These are phyloP conservation scores for Talaromyces sp. DNA, from an alignment of 2,329 filamentous ascomycete genomes.

Conservation along the genomic window DNA sequence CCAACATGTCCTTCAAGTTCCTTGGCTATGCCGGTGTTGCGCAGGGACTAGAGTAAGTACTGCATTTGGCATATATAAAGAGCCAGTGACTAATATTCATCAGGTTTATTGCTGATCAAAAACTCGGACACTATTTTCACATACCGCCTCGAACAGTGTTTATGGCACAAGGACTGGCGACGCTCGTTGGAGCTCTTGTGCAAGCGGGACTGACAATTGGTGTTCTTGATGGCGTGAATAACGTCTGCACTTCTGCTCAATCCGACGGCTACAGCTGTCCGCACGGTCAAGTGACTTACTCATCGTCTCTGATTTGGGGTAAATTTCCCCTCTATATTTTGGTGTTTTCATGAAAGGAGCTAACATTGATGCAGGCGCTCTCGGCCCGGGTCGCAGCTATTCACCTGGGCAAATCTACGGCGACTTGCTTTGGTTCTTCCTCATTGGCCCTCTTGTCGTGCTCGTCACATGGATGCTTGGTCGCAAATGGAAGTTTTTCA, in stretches of 20 bases:
- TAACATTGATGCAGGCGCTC: conserved; percentile 37
- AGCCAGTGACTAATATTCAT: conserved; percentile 20
- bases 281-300: conserved; percentile 56
- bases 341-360: not conserved
- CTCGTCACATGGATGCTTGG: conserved; percentile 55
- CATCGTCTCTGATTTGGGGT: conserved; percentile 66
- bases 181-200: conserved; percentile 43
- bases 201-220: conserved; percentile 47
- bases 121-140: conserved; percentile 49
- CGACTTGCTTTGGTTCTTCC: conserved; percentile 64
- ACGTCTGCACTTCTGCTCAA: conserved; percentile 49
- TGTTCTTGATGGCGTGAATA: conserved; percentile 41
- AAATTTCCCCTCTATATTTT: conserved; percentile 3
- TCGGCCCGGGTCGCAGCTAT: conserved; percentile 65
- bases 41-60: conserved; percentile 48
- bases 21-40: conserved; percentile 64
- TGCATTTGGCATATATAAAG: not conserved
- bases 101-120: conserved; percentile 61
- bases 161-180: conserved; percentile 46
- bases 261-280: conserved; percentile 57
- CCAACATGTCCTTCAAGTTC: conserved; percentile 63
- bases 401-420: conserved; percentile 57
- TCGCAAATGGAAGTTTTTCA: conserved; percentile 53
- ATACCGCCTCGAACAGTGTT: conserved; percentile 47
- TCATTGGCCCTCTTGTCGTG: conserved; percentile 59